These are phyloP conservation scores for Aspergillus novofumigatus DNA, from an alignment of 2,329 filamentous ascomycete species.

Conservation along the genomic window DNA sequence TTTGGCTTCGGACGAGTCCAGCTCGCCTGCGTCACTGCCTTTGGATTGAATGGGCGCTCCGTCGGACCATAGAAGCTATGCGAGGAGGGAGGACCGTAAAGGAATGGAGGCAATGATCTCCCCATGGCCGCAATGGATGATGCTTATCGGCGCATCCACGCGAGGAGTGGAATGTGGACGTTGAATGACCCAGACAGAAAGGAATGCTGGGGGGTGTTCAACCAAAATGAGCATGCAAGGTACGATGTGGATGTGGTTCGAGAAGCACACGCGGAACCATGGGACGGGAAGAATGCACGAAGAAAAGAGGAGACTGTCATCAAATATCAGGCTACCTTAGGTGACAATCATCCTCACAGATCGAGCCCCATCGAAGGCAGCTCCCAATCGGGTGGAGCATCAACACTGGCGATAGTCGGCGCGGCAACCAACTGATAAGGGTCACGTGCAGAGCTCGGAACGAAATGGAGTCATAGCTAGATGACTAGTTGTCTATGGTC, in stretches of 20 bases:
- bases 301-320: constrained; percentile 1
- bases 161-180: constrained; percentile 24
- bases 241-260: neutral
- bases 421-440: constrained; percentile 15
- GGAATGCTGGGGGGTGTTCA: constrained; percentile 17
- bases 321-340: neutral
- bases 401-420: constrained; percentile 16
- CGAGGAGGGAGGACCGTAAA: constrained; percentile 60
- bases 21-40: constrained; percentile 76
- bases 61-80: constrained; percentile 52
- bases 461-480: neutral
- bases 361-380: constrained; percentile 4
- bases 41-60: constrained; percentile 72
- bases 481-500: neutral
- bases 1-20: constrained; percentile 59
- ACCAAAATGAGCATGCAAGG: constrained; percentile 12
- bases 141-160: constrained; percentile 31
- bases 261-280: constrained; percentile 5
- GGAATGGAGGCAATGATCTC: constrained; percentile 62
- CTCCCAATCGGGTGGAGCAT: constrained; percentile 5
- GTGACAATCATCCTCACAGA: constrained; percentile 3
- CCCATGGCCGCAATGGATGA: constrained; percentile 40
- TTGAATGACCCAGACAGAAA: constrained; percentile 16
- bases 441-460: constrained; percentile 9
- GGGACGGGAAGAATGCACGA: constrained; percentile 1